phyloP scores from a whole-genome alignment of 2,329 filamentous ascomycete genomes.

The Pyrenochaeta sp. region DNA sequence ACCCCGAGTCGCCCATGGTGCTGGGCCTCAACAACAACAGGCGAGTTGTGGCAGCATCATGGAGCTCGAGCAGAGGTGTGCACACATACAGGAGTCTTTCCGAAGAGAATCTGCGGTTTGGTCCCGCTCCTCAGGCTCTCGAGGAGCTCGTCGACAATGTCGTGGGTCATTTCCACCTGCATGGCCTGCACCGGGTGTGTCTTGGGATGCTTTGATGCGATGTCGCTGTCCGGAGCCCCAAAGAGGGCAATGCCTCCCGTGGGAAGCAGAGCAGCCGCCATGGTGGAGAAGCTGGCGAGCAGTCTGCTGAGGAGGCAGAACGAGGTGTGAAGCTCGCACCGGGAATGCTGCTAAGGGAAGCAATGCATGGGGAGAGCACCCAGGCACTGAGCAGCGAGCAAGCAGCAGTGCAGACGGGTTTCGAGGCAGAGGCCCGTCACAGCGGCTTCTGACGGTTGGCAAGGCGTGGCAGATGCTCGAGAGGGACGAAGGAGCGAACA shows the following conservation, averaged over 20 bases:
- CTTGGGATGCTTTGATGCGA: constrained; percentile 41
- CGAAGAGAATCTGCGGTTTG: constrained; percentile 50
- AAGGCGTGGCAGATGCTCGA: constrained; percentile 34
- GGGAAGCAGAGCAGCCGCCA: constrained; percentile 40
- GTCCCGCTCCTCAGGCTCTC: constrained; percentile 47
- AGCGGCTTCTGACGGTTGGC: constrained; percentile 34
- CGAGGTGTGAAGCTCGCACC: constrained; percentile 47
- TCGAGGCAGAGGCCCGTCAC: constrained; percentile 32
- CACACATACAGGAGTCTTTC: constrained; percentile 51
- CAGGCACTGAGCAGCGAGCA: constrained; percentile 41
- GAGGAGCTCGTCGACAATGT: constrained; percentile 52
- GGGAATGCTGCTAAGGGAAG: constrained; percentile 44
- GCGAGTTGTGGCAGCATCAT: constrained; percentile 3
- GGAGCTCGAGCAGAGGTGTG: constrained; percentile 11
- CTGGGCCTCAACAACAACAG: constrained; percentile 13
- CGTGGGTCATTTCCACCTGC: constrained; percentile 53
- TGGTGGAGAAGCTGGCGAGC: constrained; percentile 26
- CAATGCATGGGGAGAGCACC: constrained; percentile 53
- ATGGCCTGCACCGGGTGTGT: constrained; percentile 48
- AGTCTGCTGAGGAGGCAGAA: constrained; percentile 27
- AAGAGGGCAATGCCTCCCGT: constrained; percentile 47
- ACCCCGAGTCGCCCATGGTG: constrained; percentile 14
- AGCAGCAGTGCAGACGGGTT: constrained; percentile 34
- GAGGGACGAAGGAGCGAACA: constrained; percentile 42
- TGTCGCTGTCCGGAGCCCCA: constrained; percentile 50